Percentiles rank a stretch among this genome's conserved stretches.
Evolutionary conservation across 73 alveolate genomes (phyloP).

Genomic region (Paramecium pentaurelia): DNA sequence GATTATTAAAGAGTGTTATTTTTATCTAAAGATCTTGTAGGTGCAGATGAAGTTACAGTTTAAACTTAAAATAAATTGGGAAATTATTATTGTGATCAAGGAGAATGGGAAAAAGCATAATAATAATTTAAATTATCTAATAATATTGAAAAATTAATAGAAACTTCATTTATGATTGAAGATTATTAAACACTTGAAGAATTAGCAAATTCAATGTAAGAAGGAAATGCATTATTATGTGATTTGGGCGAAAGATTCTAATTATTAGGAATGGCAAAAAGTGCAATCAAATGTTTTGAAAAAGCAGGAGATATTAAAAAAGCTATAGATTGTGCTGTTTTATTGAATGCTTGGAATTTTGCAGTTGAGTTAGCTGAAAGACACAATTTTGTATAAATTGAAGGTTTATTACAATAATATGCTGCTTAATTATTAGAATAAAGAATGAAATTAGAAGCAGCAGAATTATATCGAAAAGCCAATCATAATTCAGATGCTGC

Average conservation of each 20-base stretch:
- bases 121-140: slow-evolving; percentile 77
- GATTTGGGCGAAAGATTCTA: slow-evolving; percentile 91
- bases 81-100: slow-evolving; percentile 76
- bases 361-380: slow-evolving; percentile 99
- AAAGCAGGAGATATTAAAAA: slow-evolving; percentile 95
- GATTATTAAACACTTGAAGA: slow-evolving; percentile 80
- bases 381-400: slow-evolving; percentile 98
- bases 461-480: slow-evolving; percentile 98
- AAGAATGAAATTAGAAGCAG: slow-evolving; percentile 97
- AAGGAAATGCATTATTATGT: slow-evolving; percentile 80
- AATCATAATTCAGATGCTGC: slow-evolving; percentile 99
- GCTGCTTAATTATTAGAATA: slow-evolving; percentile 97
- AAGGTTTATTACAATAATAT: slow-evolving; percentile 94
- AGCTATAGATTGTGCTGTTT: slow-evolving; percentile 98
- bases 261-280: slow-evolving; percentile 91
- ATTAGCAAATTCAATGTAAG: slow-evolving; percentile 81
- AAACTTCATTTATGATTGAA: slow-evolving; percentile 85
- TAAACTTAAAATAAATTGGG: slow-evolving; percentile 83
- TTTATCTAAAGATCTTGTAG: slow-evolving; percentile 85
- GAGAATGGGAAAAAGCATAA: slow-evolving; percentile 86
- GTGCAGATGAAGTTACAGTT: slow-evolving; percentile 87
- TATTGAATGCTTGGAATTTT: slow-evolving; percentile 95
- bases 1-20: slow-evolving; percentile 95
- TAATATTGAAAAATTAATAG: slow-evolving; percentile 81
- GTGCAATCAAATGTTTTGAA: slow-evolving; percentile 95